Percentiles rank a stretch among this genome's conserved stretches.
Conservation (phyloP, 129 eudicot species). For the Pulicaria dysenterica region DNA sequence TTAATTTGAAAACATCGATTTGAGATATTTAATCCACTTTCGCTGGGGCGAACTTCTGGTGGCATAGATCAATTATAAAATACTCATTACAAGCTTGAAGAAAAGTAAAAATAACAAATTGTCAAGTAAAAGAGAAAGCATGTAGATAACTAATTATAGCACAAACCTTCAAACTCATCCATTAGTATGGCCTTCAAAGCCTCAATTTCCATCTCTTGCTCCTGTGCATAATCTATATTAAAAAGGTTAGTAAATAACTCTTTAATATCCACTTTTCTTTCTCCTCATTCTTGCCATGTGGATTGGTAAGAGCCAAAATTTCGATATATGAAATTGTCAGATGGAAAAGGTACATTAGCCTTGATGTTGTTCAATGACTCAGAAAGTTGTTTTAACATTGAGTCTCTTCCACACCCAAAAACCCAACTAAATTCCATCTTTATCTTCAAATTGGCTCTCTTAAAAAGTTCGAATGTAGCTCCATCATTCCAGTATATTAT, state of each 20-base stretch:
- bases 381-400: neutral
- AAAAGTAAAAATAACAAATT: neutral
- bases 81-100: neutral
- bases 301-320: neutral
- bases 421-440: neutral
- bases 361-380: too few species aligned
- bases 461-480: neutral
- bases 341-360: too few species aligned
- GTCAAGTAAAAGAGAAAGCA: neutral
- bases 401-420: neutral
- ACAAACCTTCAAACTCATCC: slow-evolving; percentile 78
- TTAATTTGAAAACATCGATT: slow-evolving; percentile 68
- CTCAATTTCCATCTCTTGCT: slow-evolving; percentile 94
- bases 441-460: neutral
- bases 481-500: neutral
- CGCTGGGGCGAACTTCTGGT: slow-evolving; percentile 72
- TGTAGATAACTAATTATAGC: neutral
- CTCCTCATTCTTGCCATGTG: neutral
- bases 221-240: slow-evolving; percentile 70
- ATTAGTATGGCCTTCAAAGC: slow-evolving; percentile 77
- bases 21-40: slow-evolving; percentile 82
- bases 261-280: neutral
- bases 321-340: too few species aligned
- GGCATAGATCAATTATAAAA: slow-evolving; percentile 19
- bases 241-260: slow-evolving; percentile 12